A percentile compares a stretch with the other conserved stretches of the same genome.
phyloP scores from a whole-genome alignment of 306 rosid genomes.

The Ceratonia siliqua region DNA sequence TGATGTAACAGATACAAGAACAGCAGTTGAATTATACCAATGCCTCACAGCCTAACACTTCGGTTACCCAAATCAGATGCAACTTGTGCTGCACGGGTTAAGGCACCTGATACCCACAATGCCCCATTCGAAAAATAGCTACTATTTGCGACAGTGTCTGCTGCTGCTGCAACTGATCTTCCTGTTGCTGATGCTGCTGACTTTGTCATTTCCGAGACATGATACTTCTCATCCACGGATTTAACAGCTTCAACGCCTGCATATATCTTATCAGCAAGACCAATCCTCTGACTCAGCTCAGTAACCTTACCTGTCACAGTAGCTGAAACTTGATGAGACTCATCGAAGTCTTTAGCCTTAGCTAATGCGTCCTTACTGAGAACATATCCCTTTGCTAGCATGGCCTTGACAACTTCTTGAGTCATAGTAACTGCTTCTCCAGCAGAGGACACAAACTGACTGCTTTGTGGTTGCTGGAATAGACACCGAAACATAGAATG shows the following conservation, averaged over 20 bases:
- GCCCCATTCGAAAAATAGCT: slow-evolving; percentile 85
- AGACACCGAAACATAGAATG: slow-evolving; percentile 1
- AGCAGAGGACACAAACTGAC: slow-evolving; percentile 59
- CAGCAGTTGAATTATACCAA: not conserved
- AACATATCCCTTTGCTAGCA: slow-evolving; percentile 76
- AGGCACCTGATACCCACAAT: slow-evolving; percentile 77
- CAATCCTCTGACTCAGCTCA: slow-evolving; percentile 68
- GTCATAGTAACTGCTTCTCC: slow-evolving; percentile 73
- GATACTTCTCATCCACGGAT: slow-evolving; percentile 67
- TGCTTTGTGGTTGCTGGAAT: slow-evolving; percentile 45
- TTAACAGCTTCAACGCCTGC: slow-evolving; percentile 64
- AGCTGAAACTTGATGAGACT: slow-evolving; percentile 71
- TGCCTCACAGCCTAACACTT: slow-evolving; percentile 32
- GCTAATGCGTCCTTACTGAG: slow-evolving; percentile 75
- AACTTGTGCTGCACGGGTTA: slow-evolving; percentile 49
- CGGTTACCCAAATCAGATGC: slow-evolving; percentile 52
- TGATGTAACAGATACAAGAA: not conserved
- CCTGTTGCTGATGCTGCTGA: slow-evolving; percentile 73
- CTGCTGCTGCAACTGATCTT: slow-evolving; percentile 70
- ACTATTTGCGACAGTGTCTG: slow-evolving; percentile 56
- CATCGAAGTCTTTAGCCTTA: slow-evolving; percentile 72
- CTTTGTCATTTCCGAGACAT: slow-evolving; percentile 62
- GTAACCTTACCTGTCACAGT: slow-evolving; percentile 69
- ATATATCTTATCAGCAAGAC: slow-evolving; percentile 61
- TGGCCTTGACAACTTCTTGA: slow-evolving; percentile 78